A percentile compares a stretch with the other conserved stretches of the same genome.
Evolutionary conservation across 2,329 filamentous ascomycete genomes (phyloP).

Genomic region (Colletotrichum plurivorum): DNA sequence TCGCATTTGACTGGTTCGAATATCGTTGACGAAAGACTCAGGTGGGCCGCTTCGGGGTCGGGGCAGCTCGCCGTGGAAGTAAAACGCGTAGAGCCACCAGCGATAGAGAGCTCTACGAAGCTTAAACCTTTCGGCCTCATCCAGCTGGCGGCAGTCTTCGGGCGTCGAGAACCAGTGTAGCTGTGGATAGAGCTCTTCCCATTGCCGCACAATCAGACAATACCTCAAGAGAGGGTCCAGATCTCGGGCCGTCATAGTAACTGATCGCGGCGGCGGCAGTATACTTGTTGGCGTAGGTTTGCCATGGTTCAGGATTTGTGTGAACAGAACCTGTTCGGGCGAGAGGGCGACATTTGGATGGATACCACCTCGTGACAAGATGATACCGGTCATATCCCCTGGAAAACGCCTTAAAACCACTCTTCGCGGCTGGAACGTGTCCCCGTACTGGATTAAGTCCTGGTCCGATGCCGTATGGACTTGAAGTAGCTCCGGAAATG

Average conservation of each 20-base stretch:
- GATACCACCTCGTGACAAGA: conserved; percentile 35
- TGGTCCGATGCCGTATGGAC: conserved; percentile 58
- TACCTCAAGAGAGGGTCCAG: conserved; percentile 50
- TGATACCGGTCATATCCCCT: conserved; percentile 48
- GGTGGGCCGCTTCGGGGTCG: conserved; percentile 54
- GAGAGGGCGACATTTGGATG: neutral
- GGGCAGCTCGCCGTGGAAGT: conserved; percentile 63
- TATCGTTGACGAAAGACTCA: conserved; percentile 56
- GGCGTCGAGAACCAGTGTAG: conserved; percentile 63
- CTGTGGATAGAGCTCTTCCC: conserved; percentile 58
- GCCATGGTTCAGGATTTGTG: conserved; percentile 1
- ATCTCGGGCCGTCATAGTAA: conserved; percentile 51
- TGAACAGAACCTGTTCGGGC: conserved; percentile 8
- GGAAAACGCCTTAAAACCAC: conserved; percentile 55
- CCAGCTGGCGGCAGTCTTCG: conserved; percentile 61
- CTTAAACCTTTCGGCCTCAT: conserved; percentile 58
- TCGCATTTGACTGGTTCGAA: conserved; percentile 60
- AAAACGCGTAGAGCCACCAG: conserved; percentile 69
- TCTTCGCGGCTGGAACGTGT: conserved; percentile 55
- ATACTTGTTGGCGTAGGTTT: neutral
- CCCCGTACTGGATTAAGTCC: conserved; percentile 51
- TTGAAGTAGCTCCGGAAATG: conserved; percentile 61
- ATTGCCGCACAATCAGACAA: conserved; percentile 54
- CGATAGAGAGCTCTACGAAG: conserved; percentile 65
- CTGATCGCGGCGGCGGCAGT: conserved; percentile 41